These are phyloP conservation scores for Nyctanthes arbortristis DNA, from an alignment of 257 asterid species.

Conservation along the genomic window DNA sequence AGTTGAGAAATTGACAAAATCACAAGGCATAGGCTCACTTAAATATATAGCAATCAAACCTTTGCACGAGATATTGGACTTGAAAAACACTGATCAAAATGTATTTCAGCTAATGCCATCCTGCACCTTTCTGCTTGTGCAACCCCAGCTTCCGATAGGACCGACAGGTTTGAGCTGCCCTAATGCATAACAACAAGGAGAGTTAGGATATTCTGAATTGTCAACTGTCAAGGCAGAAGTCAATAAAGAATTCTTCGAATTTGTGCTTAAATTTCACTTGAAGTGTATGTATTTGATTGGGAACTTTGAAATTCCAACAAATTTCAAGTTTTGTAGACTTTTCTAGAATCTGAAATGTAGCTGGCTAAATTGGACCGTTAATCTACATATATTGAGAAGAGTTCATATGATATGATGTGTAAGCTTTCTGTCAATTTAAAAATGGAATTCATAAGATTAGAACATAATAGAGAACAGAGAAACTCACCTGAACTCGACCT, in stretches of 20 bases:
- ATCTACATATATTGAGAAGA: neutral
- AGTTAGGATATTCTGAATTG: neutral
- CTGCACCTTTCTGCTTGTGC: slow-evolving; percentile 69
- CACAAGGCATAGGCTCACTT: neutral
- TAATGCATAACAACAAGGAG: slow-evolving; percentile 25
- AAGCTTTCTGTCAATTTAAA: neutral
- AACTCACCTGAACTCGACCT: slow-evolving; percentile 74
- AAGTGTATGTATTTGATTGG: neutral
- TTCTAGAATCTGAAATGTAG: neutral
- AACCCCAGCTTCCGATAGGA: slow-evolving; percentile 62
- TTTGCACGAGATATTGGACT: slow-evolving; percentile 87
- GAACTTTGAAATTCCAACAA: neutral
- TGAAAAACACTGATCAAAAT: slow-evolving; percentile 72
- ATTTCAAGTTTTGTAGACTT: neutral
- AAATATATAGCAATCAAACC: slow-evolving; percentile 32
- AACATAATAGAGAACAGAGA: slow-evolving; percentile 12
- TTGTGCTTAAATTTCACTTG: neutral
- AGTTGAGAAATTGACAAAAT: slow-evolving; percentile 19
- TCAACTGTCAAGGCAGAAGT: neutral
- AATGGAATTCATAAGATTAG: neutral
- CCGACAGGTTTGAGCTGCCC: slow-evolving; percentile 81
- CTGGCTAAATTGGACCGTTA: neutral
- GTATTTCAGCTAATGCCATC: slow-evolving; percentile 47
- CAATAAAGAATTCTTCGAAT: neutral
- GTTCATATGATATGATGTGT: neutral